Base-by-base conservation (phyloP, 2,329 filamentous ascomycete species). In the Fusarium beomiforme region DNA sequence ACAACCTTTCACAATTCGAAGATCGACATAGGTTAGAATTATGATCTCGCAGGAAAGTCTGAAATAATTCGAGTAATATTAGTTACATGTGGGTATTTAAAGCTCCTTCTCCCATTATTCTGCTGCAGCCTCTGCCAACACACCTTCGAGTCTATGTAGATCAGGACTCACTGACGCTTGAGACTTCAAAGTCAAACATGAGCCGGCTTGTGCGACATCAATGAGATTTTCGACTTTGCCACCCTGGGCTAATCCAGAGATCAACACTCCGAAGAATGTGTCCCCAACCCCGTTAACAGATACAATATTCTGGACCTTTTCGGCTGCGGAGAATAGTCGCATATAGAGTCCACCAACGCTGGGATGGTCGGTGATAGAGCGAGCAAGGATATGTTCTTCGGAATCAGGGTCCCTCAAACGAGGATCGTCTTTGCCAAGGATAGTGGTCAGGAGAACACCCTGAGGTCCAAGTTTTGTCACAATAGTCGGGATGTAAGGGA, bases 241-340 rank as follows among this genome's bases (percentile, higher is more conserved):
- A 1, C 87, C 87, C 75, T 86, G 88, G 0, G 90, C 90, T 71
- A 98, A 79, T 0, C 93, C 93, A 3, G 94, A 92, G n/a, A 97
- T 84, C 60, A 98, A 75, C 17, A 94, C 92, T 0, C 95, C 96
- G 12, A 97, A 85, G 79, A 98, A 95, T 0, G 96, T 98, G 81
- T 99, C 96, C 0, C 96, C 96, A 4, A 94, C 94, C 1, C 95
- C 96, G 79, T 98, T 98, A 13, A 98, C 95, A 49, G 94, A 97
- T 3, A 95, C 90, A 2, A 97, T 86, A 29, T 96, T 89, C 23
- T 87, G 82, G 0, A 97, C 86, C 19, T 84, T 82, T 78, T 92
- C 90, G 2, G 88, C 88, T 0, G 92, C 85, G 0, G 92, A 89
- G 78, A 93, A 93, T 23, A 89, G 72, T 36, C 88, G 80, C 91